A percentile compares a stretch with the other conserved stretches of the same genome.
phyloP scores from a whole-genome alignment of 176 grass and related monocot genomes.

The Ampelocalamus luodianensis region DNA sequence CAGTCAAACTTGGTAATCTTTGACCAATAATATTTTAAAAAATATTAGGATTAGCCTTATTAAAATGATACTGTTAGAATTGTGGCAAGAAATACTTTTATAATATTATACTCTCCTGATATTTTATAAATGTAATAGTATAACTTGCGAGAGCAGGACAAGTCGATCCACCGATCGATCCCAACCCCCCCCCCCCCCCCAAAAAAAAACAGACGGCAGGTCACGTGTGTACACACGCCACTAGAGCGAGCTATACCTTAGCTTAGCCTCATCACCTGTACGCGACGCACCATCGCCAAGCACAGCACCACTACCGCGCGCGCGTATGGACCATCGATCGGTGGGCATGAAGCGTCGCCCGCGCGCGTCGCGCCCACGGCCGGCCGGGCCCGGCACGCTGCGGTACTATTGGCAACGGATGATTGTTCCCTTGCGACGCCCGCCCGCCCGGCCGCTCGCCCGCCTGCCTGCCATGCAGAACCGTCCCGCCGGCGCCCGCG shows the following conservation, averaged over 20 bases:
- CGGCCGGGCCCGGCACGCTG: not conserved
- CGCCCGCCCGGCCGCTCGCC: not conserved
- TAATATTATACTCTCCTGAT: too few relatives aligned
- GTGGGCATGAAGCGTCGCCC: not conserved
- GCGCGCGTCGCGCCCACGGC: not conserved
- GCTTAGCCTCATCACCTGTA: not conserved
- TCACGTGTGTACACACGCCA: constrained; percentile 13
- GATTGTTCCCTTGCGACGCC: constrained; percentile 15
- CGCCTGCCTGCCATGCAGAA: not conserved
- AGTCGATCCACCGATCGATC: not conserved
- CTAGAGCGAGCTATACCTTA: not conserved
- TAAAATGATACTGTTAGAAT: too few relatives aligned
- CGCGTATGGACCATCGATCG: not conserved
- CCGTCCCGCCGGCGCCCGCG: not conserved
- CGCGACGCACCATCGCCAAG: not conserved
- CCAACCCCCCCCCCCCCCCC: not conserved
- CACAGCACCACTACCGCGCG: not conserved
- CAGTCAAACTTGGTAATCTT: too few relatives aligned
- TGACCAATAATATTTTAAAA: too few relatives aligned
- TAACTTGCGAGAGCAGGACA: not conserved
- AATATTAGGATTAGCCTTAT: too few relatives aligned
- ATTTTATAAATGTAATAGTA: too few relatives aligned
- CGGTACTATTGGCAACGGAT: not conserved
- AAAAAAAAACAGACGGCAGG: constrained; percentile 14
- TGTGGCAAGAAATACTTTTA: too few relatives aligned